Evolutionary conservation across 345 rosid species (phyloP), one percentile per base, ranked within the genome.

Genomic region (Clarkia xantiana): DNA sequence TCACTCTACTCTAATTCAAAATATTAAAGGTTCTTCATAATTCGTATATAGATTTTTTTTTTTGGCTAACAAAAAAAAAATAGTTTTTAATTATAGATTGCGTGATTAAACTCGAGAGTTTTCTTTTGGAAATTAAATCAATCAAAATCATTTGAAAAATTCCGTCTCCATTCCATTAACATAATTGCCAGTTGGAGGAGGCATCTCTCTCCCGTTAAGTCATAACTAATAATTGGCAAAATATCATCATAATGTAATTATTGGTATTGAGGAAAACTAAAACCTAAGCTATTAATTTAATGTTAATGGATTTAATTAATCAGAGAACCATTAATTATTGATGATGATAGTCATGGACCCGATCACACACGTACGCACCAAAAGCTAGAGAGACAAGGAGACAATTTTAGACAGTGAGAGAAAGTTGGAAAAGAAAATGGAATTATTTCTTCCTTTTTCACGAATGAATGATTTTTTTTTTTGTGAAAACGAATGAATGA

Each of bases 341-440:
- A 77, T 60, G 66, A 77, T 52, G 86, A 88, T 75, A 70, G 80
- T 72, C 82, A 73, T 67, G 84, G 72, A 54, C 71, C 60, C n/a
- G n/a, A 55, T 20, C 45, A 77, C 82, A 51, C 97, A 81, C 88
- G 91, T 69, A 79, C 79, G 72, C 70, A 51, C 48, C 51, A 77
- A 73, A 83, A 72, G 86, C 69, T 61, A 76, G 65, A 74, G 77
- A 74, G 84, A 78, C 79, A 75, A 72, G 58, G 74, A 51, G 63
- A 45, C 49, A 8, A 48, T 64, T 60, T 40, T 63, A 47, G 51
- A 44, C 47, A 51, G 61, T 42, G 51, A 41, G 49, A 58, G 3
- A 14, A 56, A 7, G 13, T 18, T 23, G 34, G 62, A 14, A 2
- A 25, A 2, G 36, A 46, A 49, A 29, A 29, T 4, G 36, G 8